phyloP scores from a whole-genome alignment of 1,139 yeast species.

The Suhomyces bribrorum region DNA sequence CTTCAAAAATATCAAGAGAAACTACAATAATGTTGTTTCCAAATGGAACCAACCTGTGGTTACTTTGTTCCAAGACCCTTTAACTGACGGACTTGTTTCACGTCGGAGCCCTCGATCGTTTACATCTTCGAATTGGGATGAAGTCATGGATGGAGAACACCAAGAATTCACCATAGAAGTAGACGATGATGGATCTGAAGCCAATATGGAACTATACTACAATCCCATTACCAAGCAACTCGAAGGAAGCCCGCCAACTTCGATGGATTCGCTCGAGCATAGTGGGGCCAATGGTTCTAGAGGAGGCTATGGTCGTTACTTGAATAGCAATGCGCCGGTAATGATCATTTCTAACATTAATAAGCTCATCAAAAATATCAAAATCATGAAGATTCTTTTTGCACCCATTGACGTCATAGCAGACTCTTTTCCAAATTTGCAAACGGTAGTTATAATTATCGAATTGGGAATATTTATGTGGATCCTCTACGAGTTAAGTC shows the following conservation, averaged over 20 bases:
- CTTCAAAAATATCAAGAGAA: conserved; percentile 24
- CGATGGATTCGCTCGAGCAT: conserved; percentile 18
- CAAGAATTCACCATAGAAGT: conserved; percentile 36
- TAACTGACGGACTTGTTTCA: neutral
- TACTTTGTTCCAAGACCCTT: conserved; percentile 19
- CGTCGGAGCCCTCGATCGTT: conserved; percentile 3
- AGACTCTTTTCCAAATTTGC: conserved; percentile 40
- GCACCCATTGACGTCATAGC: conserved; percentile 47
- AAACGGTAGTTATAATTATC: conserved; percentile 40
- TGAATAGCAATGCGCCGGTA: conserved; percentile 11
- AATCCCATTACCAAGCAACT: conserved; percentile 38
- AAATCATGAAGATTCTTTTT: conserved; percentile 40
- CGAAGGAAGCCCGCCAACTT: conserved; percentile 37
- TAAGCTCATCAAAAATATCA: conserved; percentile 36
- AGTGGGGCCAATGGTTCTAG: neutral
- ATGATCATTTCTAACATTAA: conserved; percentile 30
- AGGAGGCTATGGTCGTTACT: neutral
- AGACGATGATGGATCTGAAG: conserved; percentile 28
- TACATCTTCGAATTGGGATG: conserved; percentile 4
- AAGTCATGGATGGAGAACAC: conserved; percentile 9
- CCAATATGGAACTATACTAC: conserved; percentile 34
- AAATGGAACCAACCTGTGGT: conserved; percentile 42
- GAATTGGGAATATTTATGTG: conserved; percentile 45
- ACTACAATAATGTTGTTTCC: conserved; percentile 24
- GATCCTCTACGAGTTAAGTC: conserved; percentile 46